Conservation (phyloP, 2,329 filamentous ascomycete genomes). For the Microdochium paspali region DNA sequence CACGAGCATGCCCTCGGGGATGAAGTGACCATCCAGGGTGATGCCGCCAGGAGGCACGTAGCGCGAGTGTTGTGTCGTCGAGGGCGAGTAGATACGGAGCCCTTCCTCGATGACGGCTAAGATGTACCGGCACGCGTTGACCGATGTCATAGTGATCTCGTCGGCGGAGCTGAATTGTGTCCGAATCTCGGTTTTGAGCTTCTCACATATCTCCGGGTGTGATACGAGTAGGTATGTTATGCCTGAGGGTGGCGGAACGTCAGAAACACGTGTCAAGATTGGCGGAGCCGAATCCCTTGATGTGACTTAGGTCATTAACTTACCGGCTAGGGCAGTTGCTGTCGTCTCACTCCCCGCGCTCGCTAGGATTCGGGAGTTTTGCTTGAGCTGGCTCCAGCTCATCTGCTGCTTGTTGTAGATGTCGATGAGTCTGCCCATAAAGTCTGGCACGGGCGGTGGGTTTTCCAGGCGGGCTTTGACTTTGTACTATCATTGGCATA, state of each 20-base stretch:
- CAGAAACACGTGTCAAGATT: neutral
- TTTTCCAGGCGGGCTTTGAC: slow-evolving; percentile 6
- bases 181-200: slow-evolving; percentile 24
- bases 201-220: slow-evolving; percentile 15
- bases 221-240: slow-evolving; percentile 10
- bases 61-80: slow-evolving; percentile 7
- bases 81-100: slow-evolving; percentile 25
- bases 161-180: slow-evolving; percentile 16
- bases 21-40: slow-evolving; percentile 5
- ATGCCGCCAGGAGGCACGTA: slow-evolving; percentile 5
- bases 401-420: slow-evolving; percentile 8
- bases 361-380: slow-evolving; percentile 10
- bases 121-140: slow-evolving; percentile 22
- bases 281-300: neutral
- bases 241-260: slow-evolving; percentile 1
- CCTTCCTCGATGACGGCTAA: slow-evolving; percentile 26
- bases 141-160: slow-evolving; percentile 21
- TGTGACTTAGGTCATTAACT: neutral
- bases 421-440: slow-evolving; percentile 11
- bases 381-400: slow-evolving; percentile 5
- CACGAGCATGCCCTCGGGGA: slow-evolving; percentile 7
- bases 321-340: slow-evolving; percentile 8
- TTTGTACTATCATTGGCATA: slow-evolving; percentile 8
- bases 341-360: slow-evolving; percentile 12
- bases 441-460: slow-evolving; percentile 6